A percentile compares a stretch with the other conserved stretches of the same genome.
These are phyloP conservation scores for Saprolegnia parasitica DNA, from an alignment of 352 stramenopile genomes.

Conservation along the genomic window DNA sequence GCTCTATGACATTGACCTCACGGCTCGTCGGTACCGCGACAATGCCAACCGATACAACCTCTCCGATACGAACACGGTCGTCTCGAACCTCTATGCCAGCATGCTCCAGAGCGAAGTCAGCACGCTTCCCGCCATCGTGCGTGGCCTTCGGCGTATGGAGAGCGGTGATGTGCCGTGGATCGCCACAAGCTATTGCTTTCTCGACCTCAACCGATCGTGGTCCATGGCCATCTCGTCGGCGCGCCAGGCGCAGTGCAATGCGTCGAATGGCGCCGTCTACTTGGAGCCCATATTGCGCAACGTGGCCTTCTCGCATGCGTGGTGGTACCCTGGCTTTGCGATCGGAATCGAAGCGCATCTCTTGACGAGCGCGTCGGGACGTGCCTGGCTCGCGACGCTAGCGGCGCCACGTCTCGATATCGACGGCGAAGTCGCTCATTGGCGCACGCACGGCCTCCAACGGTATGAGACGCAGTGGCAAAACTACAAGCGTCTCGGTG, in stretches of 20 bases:
- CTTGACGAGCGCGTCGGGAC: too few species aligned
- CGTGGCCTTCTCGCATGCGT: background rate
- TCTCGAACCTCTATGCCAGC: conserved; percentile 2
- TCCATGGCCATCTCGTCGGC: background rate
- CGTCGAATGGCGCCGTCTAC: conserved; percentile 18
- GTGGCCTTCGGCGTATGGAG: background rate
- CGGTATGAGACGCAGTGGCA: conserved; percentile 20
- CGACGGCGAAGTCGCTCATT: background rate
- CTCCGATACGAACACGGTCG: background rate
- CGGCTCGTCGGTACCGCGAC: background rate
- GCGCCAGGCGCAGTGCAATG: background rate
- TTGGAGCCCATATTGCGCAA: conserved; percentile 20
- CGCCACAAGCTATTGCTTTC: conserved; percentile 10
- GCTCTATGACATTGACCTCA: background rate
- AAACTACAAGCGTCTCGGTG: conserved; percentile 22
- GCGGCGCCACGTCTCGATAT: background rate
- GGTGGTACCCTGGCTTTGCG: background rate
- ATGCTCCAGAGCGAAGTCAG: conserved; percentile 22
- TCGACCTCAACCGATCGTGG: conserved; percentile 1
- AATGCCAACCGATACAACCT: background rate
- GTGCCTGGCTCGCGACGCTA: background rate
- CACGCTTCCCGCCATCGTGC: conserved; percentile 5
- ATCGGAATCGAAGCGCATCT: background rate
- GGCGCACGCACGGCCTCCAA: background rate
- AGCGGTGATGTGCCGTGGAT: conserved; percentile 17